Conservation (phyloP, 768 basidiomycete species). For the Tricholoma bakamatsutake region DNA sequence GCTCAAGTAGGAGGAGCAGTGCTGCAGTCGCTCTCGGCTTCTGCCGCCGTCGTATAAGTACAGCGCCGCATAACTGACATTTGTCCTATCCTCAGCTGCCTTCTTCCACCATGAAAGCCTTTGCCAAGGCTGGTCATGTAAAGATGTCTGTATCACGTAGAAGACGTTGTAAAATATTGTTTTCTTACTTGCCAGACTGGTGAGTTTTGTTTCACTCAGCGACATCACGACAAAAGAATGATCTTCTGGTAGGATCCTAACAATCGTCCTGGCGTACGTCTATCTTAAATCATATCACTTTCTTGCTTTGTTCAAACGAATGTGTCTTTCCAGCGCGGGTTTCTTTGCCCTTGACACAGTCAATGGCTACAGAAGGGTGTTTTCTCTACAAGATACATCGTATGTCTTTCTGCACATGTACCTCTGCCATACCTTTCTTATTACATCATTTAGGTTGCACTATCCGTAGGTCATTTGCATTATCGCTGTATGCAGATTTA, state of each 20-base stretch:
- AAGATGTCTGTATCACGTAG: constrained; percentile 22
- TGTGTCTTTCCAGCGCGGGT: constrained; percentile 33
- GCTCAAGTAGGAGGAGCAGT: no score
- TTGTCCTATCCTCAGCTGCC: constrained; percentile 28
- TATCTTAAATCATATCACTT: background rate
- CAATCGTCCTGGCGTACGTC: constrained; percentile 59
- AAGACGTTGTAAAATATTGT: constrained; percentile 38
- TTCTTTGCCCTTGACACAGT: constrained; percentile 64
- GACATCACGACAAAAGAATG: background rate
- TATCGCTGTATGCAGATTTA: background rate
- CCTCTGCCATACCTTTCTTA: constrained; percentile 8
- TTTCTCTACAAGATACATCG: constrained; percentile 76
- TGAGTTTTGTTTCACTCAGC: constrained; percentile 24
- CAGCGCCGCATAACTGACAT: background rate
- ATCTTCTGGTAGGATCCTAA: constrained; percentile 48
- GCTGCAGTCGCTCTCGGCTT: background rate
- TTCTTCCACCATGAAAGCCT: constrained; percentile 19
- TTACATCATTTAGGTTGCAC: constrained; percentile 25
- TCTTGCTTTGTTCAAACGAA: background rate
- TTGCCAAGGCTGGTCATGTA: constrained; percentile 14
- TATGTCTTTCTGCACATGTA: constrained; percentile 29
- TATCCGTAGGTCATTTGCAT: constrained; percentile 30
- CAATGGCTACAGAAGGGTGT: constrained; percentile 68
- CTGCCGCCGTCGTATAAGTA: background rate
- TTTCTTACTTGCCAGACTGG: constrained; percentile 77